Evolutionary conservation across 163 green algal genomes (phyloP), one percentile per base, ranked within the genome.

Genomic region (Scenedesmus sp.): DNA sequence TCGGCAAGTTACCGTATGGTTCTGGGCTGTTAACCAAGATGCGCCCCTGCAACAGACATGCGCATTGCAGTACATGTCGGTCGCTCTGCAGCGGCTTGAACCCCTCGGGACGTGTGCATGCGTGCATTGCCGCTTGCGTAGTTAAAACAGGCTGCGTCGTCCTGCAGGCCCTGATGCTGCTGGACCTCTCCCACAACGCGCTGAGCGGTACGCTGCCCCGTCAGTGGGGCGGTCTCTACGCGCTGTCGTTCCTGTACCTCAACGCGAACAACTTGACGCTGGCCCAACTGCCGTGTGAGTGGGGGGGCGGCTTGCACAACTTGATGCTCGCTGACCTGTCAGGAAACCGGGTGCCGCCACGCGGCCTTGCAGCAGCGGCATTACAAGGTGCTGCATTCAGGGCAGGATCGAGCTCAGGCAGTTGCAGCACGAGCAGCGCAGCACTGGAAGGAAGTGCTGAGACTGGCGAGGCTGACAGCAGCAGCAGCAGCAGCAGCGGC

Each of bases 271-370:
- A 80, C 59, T 35, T 65, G 9, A 42, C 35, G 35, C 16, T 81
- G 18, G 35, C 18, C 18, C 30, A 76, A 18, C 78, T 91, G 40
- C 87, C 87, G 12, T 87, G 78, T 26, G 78, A 87, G 10, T 91
- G 78, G 78, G 86, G 44, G 10, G 6, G 22, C 2, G 65, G 65
- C 30, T 35, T 91, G 51, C 49, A 26, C 26, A 86, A 37, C 43
- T 76, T 91, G 56, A 87, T 53, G 79, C 56, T 91, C 3, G 76
- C 87, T 37, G 87, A 91, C 79, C 33, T 91, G 24, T 86, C 87
- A 43, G 87, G 87, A 13, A 91, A 91, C 59, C 33, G 15, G 30
- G 72, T 46, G 26, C 43, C 40, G 35, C 53, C 42, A 33, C 13
- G 26, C 10, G 26, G 42, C 22, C 12, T 51, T 30, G 70, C 43